phyloP scores from a whole-genome alignment of 768 basidiomycete genomes.

The Dioszegia aurantiaca region DNA sequence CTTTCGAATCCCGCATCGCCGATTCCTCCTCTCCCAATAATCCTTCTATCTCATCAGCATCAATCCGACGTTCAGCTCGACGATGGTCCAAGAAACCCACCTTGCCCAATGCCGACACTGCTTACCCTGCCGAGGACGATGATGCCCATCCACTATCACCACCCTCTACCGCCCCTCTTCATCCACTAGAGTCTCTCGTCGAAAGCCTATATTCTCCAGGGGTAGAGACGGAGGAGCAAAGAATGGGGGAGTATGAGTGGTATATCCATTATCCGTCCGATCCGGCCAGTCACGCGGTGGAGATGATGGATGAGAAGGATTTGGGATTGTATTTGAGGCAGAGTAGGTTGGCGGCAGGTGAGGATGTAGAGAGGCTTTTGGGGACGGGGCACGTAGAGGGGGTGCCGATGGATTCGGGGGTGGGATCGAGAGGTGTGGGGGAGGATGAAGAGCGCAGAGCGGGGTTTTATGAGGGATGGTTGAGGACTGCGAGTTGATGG shows the following conservation, averaged over 20 bases:
- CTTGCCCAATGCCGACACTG: background rate
- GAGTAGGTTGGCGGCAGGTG: slow-evolving; percentile 34
- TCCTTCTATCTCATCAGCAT: background rate
- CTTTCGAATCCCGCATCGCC: slow-evolving; percentile 43
- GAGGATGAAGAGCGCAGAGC: slow-evolving; percentile 9
- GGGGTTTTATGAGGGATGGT: slow-evolving; percentile 17
- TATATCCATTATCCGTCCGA: slow-evolving; percentile 46
- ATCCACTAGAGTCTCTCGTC: slow-evolving; percentile 64
- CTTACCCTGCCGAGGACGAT: background rate
- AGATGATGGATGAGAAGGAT: slow-evolving; percentile 47
- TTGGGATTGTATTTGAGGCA: slow-evolving; percentile 41
- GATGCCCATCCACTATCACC: background rate
- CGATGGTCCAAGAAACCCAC: slow-evolving; percentile 11
- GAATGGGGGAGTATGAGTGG: slow-evolving; percentile 41
- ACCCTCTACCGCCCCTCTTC: slow-evolving; percentile 8
- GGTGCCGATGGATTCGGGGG: background rate
- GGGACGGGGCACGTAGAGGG: background rate
- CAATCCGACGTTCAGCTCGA: slow-evolving; percentile 6
- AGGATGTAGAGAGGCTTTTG: slow-evolving; percentile 17
- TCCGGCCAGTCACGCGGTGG: slow-evolving; percentile 30
- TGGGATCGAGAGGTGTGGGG: background rate
- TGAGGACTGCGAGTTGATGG: slow-evolving; percentile 5
- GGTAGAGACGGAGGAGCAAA: slow-evolving; percentile 25
- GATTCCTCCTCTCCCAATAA: background rate
- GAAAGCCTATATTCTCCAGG: slow-evolving; percentile 54